Conservation (phyloP, 2,329 filamentous ascomycete species). For the Alternaria sp. region DNA sequence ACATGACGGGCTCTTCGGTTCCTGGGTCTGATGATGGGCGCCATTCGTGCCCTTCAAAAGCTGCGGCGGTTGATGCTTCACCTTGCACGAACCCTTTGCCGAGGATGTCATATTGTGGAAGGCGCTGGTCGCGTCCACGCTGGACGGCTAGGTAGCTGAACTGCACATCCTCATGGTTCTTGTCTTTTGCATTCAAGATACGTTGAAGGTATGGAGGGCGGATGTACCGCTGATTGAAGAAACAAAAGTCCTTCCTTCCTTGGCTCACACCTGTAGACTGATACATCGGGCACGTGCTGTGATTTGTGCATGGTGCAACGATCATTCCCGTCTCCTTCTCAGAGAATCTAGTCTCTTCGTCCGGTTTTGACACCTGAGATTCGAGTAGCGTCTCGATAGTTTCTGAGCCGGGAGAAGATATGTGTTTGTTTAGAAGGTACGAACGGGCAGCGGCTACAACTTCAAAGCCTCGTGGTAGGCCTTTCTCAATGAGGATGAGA, state of each 20-base stretch:
- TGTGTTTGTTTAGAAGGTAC: constrained; percentile 76
- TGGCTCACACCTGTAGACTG: constrained; percentile 68
- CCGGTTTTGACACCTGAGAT: constrained; percentile 51
- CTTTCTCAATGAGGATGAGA: constrained; percentile 88
- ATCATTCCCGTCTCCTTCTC: constrained; percentile 68
- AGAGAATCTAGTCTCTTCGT: constrained; percentile 40
- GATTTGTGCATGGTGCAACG: constrained; percentile 79
- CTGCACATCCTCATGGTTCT: constrained; percentile 87
- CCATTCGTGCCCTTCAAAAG: constrained; percentile 73
- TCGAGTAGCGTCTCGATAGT: constrained; percentile 46
- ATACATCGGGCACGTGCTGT: constrained; percentile 89
- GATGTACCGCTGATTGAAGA: constrained; percentile 87
- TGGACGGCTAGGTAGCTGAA: constrained; percentile 90
- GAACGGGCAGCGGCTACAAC: constrained; percentile 84
- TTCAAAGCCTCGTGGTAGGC: constrained; percentile 89
- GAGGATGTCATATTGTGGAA: constrained; percentile 38
- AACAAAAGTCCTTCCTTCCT: constrained; percentile 88
- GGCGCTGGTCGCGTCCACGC: constrained; percentile 70
- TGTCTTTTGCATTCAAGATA: constrained; percentile 70
- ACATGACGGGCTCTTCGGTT: constrained; percentile 36
- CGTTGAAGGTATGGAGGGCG: constrained; percentile 82
- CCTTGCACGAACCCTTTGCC: constrained; percentile 55
- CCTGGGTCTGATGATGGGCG: constrained; percentile 9
- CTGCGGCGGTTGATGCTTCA: constrained; percentile 64
- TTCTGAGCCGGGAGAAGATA: constrained; percentile 66